Evolutionary conservation across 2,329 filamentous ascomycete genomes (phyloP).

Genomic region (Raffaelea albimanens): DNA sequence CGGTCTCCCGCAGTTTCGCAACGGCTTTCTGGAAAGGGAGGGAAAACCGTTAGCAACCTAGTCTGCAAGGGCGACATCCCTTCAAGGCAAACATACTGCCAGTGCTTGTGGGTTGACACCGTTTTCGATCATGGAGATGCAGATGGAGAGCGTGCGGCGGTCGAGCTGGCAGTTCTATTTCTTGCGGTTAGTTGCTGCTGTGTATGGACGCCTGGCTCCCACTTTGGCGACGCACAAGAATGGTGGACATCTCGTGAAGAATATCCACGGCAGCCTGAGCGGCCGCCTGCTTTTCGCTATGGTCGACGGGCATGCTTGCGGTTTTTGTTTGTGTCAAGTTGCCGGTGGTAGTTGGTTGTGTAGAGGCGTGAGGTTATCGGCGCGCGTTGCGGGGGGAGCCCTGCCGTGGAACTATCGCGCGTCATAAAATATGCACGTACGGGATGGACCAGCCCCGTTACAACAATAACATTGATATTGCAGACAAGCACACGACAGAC

Average conservation of each 20-base stretch:
- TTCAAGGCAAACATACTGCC: conserved; percentile 62
- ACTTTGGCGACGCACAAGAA: conserved; percentile 69
- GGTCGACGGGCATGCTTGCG: conserved; percentile 30
- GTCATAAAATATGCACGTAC: neutral
- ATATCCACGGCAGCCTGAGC: conserved; percentile 79
- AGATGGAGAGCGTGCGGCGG: conserved; percentile 82
- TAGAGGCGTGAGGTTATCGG: no score
- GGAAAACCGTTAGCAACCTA: no score
- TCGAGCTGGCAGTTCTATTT: conserved; percentile 85
- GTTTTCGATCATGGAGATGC: conserved; percentile 94
- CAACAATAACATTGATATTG: no score
- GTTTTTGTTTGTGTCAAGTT: neutral
- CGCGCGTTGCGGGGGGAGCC: no score
- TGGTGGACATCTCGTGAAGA: conserved; percentile 74
- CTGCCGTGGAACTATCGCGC: no score
- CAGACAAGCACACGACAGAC: no score
- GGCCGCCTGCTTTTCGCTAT: conserved; percentile 59
- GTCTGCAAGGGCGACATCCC: no score
- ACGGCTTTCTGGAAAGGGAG: conserved; percentile 35
- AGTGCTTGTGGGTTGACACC: conserved; percentile 93
- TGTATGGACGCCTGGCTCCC: no score
- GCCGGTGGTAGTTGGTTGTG: neutral
- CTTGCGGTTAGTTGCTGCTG: neutral
- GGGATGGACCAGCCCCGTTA: no score
- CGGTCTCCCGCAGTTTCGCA: conserved; percentile 49